phyloP scores from a whole-genome alignment of 1,284 basidiomycete genomes.

The Puccinia polysora region DNA sequence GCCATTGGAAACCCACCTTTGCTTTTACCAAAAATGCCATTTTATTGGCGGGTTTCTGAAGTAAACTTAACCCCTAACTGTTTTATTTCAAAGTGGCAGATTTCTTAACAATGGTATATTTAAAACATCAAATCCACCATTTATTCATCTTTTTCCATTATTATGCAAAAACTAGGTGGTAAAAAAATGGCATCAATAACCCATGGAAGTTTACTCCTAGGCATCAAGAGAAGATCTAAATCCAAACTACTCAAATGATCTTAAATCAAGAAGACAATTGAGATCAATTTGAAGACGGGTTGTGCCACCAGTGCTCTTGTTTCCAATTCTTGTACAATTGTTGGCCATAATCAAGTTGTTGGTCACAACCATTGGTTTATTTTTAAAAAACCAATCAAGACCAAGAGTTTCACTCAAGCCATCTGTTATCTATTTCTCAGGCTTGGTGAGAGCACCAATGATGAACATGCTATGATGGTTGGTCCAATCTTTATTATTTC shows the following conservation, averaged over 20 bases:
- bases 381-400: conserved; percentile 93
- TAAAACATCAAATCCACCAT: too few relatives aligned
- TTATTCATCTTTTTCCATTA: too few relatives aligned
- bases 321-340: conserved; percentile 97
- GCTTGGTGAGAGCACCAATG: conserved; percentile 88
- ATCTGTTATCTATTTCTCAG: conserved; percentile 95
- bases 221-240: too few relatives aligned
- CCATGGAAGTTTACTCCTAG: conserved; percentile 81
- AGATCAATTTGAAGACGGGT: conserved; percentile 91
- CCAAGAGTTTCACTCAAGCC: conserved; percentile 93
- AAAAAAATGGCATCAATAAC: conserved; percentile 77
- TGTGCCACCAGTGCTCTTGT: conserved; percentile 98
- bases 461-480: conserved; percentile 90
- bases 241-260: conserved; percentile 86
- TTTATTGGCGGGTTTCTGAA: too few relatives aligned
- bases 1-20: too few relatives aligned
- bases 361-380: conserved; percentile 93
- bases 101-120: too few relatives aligned
- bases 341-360: conserved; percentile 98
- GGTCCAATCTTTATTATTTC: conserved; percentile 47
- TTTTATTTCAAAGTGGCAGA: too few relatives aligned
- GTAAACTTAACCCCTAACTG: too few relatives aligned
- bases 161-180: conserved; percentile 98
- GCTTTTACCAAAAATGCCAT: too few relatives aligned
- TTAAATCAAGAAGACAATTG: conserved; percentile 99